Evolutionary conservation across 495 filamentous ascomycete genomes (phyloP), one percentile per base, ranked within the genome.

Genomic region (Lindgomyces ingoldianus): DNA sequence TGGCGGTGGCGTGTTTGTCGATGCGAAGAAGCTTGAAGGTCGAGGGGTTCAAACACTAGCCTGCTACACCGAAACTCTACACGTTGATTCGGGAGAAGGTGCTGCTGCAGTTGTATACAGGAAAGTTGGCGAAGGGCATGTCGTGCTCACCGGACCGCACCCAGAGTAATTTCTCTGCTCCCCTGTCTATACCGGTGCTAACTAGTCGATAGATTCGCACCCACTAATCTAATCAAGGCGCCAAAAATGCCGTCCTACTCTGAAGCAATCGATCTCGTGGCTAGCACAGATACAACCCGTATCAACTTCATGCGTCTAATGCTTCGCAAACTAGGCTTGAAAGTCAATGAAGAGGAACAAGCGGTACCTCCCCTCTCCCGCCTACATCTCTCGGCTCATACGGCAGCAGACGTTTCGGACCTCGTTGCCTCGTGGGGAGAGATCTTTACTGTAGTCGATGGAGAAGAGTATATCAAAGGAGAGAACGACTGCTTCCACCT

Each of bases 1-100:
- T 74, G 94, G 94, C 2, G 94, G 94, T 1, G 93, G 95, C 10
- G 86, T 95, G n/a, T 98, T 96, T 79, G 88, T 95, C 10, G 87
- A 94, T 77, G 88, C 90, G 18, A 80, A 81, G 1, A 80, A 81
- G 48, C 81, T 83, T 57, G 77, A 79, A 33, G 82, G 85, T 42
- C 73, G 79, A 65, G 87, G 86, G 1, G 84, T 96, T 10, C 86
- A 97, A 73, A 81, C 96, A 6, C 77, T 98, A 22, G 93, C 94
- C 14, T 88, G 83, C 64, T 98, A 92, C 72, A 83, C 81, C 0
- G 87, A 89, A 48, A 78, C 87, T 6, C 73, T 96, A n/a, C 84
- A 87, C 64, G 89, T 96, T 19, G 85, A 93, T 56, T 79, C 87
- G 1, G 93, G 91, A 4, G 79, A 84, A 42, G 84, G 80, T 3